Percentiles rank a stretch among this genome's conserved stretches.
phyloP scores from a whole-genome alignment of 371 early-diverging fungal genomes.

The Mucor racemosus region DNA sequence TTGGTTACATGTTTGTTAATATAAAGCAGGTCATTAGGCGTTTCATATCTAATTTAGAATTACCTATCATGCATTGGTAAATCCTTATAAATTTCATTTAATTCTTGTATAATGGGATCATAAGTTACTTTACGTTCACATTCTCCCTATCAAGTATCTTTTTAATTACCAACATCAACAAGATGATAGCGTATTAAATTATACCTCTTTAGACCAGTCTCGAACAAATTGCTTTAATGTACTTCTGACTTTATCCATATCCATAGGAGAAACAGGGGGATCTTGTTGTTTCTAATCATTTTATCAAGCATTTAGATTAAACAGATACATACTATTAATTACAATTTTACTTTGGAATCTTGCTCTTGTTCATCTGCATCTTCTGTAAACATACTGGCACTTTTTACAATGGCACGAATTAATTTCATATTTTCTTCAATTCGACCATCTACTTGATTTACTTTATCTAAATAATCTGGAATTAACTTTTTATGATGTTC shows the following conservation, averaged over 20 bases:
- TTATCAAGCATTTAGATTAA: neutral
- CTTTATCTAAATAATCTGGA: conserved; percentile 54
- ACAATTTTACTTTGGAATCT: neutral
- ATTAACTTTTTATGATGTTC: conserved; percentile 70
- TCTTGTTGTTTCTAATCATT: neutral
- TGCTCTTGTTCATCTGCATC: conserved; percentile 6
- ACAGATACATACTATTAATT: neutral
- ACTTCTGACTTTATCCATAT: conserved; percentile 89
- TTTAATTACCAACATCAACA: too few relatives aligned
- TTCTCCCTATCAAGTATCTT: conserved; percentile 58
- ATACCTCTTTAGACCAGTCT: conserved; percentile 77
- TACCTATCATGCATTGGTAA: conserved; percentile 53
- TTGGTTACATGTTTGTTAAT: neutral
- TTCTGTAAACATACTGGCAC: conserved; percentile 36
- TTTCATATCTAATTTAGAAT: conserved; percentile 9
- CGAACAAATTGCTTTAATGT: conserved; percentile 92
- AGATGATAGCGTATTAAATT: neutral
- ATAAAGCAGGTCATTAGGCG: neutral
- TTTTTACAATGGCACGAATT: conserved; percentile 51
- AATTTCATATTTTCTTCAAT: conserved; percentile 53
- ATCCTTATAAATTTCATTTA: conserved; percentile 60
- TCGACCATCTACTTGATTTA: conserved; percentile 52
- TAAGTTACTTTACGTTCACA: conserved; percentile 82
- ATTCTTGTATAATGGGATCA: conserved; percentile 75
- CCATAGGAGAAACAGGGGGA: conserved; percentile 65